A percentile compares a stretch with the other conserved stretches of the same genome.
phyloP scores from a whole-genome alignment of 2,329 filamentous ascomycete species.

The Fusarium pseudocircinatum region DNA sequence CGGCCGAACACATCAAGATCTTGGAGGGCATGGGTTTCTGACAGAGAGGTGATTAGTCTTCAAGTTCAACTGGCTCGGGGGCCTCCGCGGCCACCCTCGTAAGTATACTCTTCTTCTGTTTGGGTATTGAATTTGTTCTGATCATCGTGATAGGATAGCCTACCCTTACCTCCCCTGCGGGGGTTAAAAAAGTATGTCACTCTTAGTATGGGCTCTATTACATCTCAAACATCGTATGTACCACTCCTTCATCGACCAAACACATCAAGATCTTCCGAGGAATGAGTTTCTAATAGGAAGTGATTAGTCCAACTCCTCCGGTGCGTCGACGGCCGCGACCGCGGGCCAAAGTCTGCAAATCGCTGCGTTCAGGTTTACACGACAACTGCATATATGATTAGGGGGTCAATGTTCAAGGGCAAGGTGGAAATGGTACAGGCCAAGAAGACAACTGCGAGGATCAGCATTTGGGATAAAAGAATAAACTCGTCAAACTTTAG shows the following conservation, averaged over 20 bases:
- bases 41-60: background rate
- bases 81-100: background rate
- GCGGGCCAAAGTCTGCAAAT: background rate
- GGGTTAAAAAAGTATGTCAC: too few species aligned
- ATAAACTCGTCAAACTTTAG: background rate
- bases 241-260: background rate
- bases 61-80: background rate
- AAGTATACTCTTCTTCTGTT: too few species aligned
- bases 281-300: background rate
- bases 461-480: background rate
- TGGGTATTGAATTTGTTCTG: too few species aligned
- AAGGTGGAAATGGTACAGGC: background rate
- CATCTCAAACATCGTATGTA: background rate
- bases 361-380: background rate
- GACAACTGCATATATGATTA: accelerated
- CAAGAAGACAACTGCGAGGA: background rate
- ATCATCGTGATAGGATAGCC: too few species aligned
- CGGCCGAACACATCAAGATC: too few species aligned
- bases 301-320: background rate
- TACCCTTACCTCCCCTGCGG: too few species aligned
- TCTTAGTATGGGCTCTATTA: too few species aligned
- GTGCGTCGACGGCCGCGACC: background rate
- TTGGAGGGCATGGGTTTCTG: background rate
- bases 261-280: too few species aligned
- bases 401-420: background rate